These are phyloP conservation scores for Trichoderma sp. DNA, from an alignment of 2,329 filamentous ascomycete genomes.

Conservation along the genomic window DNA sequence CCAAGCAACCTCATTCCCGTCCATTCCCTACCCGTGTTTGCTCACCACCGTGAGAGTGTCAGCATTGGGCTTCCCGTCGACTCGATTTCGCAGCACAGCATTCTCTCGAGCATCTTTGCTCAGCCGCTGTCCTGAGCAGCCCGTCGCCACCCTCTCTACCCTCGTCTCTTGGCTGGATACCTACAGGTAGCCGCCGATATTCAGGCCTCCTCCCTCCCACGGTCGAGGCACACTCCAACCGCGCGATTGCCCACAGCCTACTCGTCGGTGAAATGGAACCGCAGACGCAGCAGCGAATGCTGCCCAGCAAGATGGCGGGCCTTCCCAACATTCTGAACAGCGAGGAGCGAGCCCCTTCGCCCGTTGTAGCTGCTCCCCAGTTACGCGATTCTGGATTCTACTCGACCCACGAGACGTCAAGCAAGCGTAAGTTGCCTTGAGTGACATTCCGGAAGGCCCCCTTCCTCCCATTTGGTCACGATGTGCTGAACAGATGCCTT, in stretches of 20 bases:
- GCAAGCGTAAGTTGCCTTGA: constrained; percentile 44
- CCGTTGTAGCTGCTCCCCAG: constrained; percentile 38
- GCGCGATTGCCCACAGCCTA: neutral
- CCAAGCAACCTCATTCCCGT: constrained; percentile 17
- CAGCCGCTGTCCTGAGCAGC: constrained; percentile 12
- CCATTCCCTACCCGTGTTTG: constrained; percentile 28
- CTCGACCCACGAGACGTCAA: constrained; percentile 48
- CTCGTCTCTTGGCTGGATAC: neutral
- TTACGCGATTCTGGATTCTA: constrained; percentile 49
- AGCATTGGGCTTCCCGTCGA: constrained; percentile 23
- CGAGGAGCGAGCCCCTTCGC: constrained; percentile 38
- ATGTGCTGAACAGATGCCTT: constrained; percentile 41
- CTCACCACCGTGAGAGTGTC: constrained; percentile 13
- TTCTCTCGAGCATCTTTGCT: neutral
- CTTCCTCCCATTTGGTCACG: constrained; percentile 24
- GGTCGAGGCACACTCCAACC: neutral
- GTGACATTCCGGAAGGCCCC: neutral
- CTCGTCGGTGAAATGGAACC: constrained; percentile 30
- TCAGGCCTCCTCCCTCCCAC: neutral
- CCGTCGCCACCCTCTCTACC: constrained; percentile 9
- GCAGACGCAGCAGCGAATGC: constrained; percentile 29
- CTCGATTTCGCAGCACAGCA: constrained; percentile 15
- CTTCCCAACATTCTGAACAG: constrained; percentile 46
- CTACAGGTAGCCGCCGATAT: neutral
- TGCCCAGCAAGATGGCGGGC: constrained; percentile 42